Percentiles rank a stretch among this genome's conserved stretches.
Conservation (phyloP, 2,329 filamentous ascomycete species). For the Plectosphaerella cucumerina region DNA sequence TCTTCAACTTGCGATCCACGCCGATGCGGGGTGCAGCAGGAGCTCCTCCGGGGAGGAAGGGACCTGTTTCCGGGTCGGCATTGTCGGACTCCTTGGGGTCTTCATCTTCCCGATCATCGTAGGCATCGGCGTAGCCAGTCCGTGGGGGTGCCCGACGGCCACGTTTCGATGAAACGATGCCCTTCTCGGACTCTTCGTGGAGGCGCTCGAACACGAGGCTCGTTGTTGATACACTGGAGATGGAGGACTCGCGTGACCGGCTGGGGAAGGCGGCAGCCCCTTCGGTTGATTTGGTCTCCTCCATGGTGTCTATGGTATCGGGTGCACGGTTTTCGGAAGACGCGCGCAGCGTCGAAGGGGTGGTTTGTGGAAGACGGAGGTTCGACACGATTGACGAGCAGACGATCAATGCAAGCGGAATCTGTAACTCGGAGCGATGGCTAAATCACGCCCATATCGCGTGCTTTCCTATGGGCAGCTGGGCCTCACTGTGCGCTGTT, state of each 20-base stretch:
- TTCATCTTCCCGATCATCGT: constrained; percentile 21
- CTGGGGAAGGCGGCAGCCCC: constrained; percentile 17
- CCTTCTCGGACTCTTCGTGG: constrained; percentile 47
- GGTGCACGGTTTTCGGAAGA: neutral
- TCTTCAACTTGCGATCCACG: constrained; percentile 63
- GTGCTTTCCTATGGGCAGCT: too few species aligned
- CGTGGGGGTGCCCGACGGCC: constrained; percentile 11
- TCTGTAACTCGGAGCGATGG: too few species aligned
- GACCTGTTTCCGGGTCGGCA: constrained; percentile 47
- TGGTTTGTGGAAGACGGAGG: too few species aligned
- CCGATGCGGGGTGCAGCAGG: constrained; percentile 33
- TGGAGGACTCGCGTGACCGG: constrained; percentile 49
- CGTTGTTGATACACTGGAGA: constrained; percentile 77
- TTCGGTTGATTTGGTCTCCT: neutral
- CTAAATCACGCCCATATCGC: too few species aligned
- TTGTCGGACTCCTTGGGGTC: constrained; percentile 34
- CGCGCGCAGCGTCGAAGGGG: too few species aligned
- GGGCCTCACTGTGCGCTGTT: too few species aligned
- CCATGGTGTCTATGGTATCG: neutral
- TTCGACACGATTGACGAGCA: too few species aligned
- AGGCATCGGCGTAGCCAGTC: constrained; percentile 27
- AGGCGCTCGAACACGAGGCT: constrained; percentile 79
- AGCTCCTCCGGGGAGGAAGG: constrained; percentile 40
- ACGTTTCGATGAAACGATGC: constrained; percentile 14
- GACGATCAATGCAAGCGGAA: too few species aligned